Evolutionary conservation across 208 protist species (phyloP).

Genomic region (Trypanosoma grayi): DNA sequence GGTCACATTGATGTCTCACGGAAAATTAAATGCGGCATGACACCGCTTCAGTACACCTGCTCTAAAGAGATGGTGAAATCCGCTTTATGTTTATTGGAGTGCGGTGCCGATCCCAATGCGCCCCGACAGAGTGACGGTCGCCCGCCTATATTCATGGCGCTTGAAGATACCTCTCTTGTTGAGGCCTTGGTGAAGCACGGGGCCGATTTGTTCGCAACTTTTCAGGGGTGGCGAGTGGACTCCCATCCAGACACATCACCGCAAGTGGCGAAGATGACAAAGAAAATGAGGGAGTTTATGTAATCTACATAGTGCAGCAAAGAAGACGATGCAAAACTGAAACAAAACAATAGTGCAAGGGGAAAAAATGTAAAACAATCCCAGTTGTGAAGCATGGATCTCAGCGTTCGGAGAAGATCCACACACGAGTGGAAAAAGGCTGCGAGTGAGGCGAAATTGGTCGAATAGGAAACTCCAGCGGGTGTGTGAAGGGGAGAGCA

Average conservation of each 20-base stretch:
- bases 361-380: constrained; percentile 12
- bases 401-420: no score
- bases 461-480: no score
- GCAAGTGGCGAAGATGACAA: constrained; percentile 48
- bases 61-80: constrained; percentile 55
- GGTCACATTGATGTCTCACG: constrained; percentile 57
- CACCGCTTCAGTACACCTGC: constrained; percentile 78
- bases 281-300: constrained; percentile 34
- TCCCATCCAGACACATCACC: constrained; percentile 77
- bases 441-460: no score
- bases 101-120: constrained; percentile 72
- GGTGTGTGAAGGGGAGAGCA: no score
- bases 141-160: constrained; percentile 84
- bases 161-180: constrained; percentile 69
- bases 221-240: constrained; percentile 67
- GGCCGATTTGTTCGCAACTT: constrained; percentile 68
- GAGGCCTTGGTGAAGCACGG: constrained; percentile 67
- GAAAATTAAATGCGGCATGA: constrained; percentile 73
- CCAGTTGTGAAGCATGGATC: not conserved
- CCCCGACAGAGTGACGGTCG: constrained; percentile 61
- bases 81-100: constrained; percentile 52
- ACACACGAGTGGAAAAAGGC: no score
- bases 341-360: no score
- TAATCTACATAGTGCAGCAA: constrained; percentile 25
- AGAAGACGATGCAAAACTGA: not conserved